Base-by-base conservation (phyloP, 2,329 filamentous ascomycete species). In the Ophiostoma himal-ulmi region DNA sequence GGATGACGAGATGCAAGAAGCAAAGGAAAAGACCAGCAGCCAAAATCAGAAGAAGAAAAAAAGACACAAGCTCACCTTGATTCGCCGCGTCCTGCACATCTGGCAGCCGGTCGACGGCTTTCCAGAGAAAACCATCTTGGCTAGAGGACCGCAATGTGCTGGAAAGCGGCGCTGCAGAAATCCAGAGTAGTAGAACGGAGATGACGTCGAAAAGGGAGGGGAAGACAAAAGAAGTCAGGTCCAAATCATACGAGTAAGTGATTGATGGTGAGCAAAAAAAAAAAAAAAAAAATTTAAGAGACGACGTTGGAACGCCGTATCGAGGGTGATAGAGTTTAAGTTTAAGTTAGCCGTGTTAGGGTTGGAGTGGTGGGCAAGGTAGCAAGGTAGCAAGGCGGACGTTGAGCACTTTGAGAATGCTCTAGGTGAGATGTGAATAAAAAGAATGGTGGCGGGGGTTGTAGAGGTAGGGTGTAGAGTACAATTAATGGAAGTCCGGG, bases 21-120 rank as follows among this genome's bases (percentile, higher is more conserved):
- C 26, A 30, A 30, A 30, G 44, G 44, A 5, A 48, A 1, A 48
- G 44, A 48, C 14, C 44, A 48, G 20, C 20, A n/a, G 20, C 44
- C 14, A 48, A 48, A n/a, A 17, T 30, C 30, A 4, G 26, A 48
- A n/a, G n/a, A n/a, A n/a, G n/a, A n/a, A 48, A 17, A 57, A 20
- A 10, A 57, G 39, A 1, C 22, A 7, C 10, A 13, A n/a, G 26
- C 82, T 73, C 82, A 90, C 90, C 85, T 92, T 92, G 77, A 92
- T 92, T 75, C 89, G 84, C 74, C 90, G 84, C 48, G 85, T 89
- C 77, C 89, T 86, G 78, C 90, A 92, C 86, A 89, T 91, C 80
- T 91, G 89, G 76, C 90, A 92, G 75, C 89, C 90, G 80, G 83
- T 81, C 0, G 87, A 89, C 76, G 88, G 86, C 79, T 88, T 89